A percentile compares a stretch with the other conserved stretches of the same genome.
Evolutionary conservation across 306 rosid genomes (phyloP).

Genomic region (Geum urbanum): DNA sequence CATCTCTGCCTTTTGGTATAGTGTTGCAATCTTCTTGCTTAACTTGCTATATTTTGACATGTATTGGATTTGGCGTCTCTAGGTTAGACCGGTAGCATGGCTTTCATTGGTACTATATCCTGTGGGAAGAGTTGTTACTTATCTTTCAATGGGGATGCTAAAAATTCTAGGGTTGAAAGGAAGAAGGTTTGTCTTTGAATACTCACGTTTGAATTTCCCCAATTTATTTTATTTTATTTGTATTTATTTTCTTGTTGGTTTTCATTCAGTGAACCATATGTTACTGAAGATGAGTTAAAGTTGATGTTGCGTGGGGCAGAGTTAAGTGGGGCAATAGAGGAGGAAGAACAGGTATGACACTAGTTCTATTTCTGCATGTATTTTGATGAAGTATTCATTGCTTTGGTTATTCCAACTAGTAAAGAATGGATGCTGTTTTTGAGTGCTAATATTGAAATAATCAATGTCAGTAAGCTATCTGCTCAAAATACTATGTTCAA

Average conservation of each 20-base stretch:
- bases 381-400: not conserved
- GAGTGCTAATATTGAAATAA: not conserved
- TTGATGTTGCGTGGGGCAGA: constrained; percentile 99
- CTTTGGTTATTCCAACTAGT: not conserved
- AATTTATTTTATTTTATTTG: not conserved
- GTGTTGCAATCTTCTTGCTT: constrained; percentile 7
- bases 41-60: constrained; percentile 19
- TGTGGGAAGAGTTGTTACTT: constrained; percentile 88
- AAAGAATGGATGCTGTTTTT: not conserved
- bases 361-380: not conserved
- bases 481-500: not conserved
- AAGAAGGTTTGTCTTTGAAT: constrained; percentile 56
- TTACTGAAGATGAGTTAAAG: constrained; percentile 95
- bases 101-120: constrained; percentile 91
- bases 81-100: constrained; percentile 99
- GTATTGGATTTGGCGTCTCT: constrained; percentile 34
- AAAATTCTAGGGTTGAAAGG: constrained; percentile 94
- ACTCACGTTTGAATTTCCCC: constrained; percentile 21
- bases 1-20: constrained; percentile 17
- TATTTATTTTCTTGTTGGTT: constrained; percentile 14
- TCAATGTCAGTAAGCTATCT: not conserved
- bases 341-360: constrained; percentile 92
- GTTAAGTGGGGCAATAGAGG: constrained; percentile 97
- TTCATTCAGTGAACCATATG: constrained; percentile 78
- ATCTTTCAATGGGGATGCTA: constrained; percentile 94